These are phyloP conservation scores for Eustoma russellianum DNA, from an alignment of 257 asterid species.

Conservation along the genomic window DNA sequence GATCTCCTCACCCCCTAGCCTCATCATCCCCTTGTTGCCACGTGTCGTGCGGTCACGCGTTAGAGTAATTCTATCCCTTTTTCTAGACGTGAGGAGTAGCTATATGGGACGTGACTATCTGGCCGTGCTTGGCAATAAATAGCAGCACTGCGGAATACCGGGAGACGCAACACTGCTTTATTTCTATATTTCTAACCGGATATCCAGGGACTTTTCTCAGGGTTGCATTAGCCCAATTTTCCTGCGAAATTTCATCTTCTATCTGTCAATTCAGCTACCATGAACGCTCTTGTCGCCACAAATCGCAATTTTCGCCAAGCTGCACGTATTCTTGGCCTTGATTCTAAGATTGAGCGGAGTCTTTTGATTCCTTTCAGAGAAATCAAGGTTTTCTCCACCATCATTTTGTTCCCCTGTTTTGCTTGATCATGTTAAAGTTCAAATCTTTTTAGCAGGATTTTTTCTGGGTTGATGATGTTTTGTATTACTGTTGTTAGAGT, in stretches of 20 bases:
- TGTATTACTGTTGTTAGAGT: no score
- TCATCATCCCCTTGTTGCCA: no score
- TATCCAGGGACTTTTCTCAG: background rate
- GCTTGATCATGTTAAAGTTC: no score
- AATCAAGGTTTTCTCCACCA: constrained; percentile 48
- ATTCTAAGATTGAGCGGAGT: constrained; percentile 71
- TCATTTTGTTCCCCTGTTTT: no score
- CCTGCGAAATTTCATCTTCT: background rate
- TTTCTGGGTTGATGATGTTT: background rate
- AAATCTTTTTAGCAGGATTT: constrained; percentile 3
- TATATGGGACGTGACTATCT: background rate
- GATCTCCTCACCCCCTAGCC: no score
- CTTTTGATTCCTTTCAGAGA: constrained; percentile 93
- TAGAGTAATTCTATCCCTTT: no score
- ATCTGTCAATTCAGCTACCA: constrained; percentile 7
- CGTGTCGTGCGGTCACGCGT: no score
- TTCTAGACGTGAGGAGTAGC: no score
- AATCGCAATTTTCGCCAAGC: constrained; percentile 87
- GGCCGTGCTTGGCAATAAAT: background rate
- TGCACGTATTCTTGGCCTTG: constrained; percentile 81
- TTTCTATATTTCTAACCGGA: background rate
- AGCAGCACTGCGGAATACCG: no score
- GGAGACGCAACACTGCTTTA: background rate
- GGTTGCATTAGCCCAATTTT: background rate
- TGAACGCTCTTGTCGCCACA: constrained; percentile 96